Evolutionary conservation across 1,284 basidiomycete species (phyloP).

Genomic region (Meira miltonrushii): DNA sequence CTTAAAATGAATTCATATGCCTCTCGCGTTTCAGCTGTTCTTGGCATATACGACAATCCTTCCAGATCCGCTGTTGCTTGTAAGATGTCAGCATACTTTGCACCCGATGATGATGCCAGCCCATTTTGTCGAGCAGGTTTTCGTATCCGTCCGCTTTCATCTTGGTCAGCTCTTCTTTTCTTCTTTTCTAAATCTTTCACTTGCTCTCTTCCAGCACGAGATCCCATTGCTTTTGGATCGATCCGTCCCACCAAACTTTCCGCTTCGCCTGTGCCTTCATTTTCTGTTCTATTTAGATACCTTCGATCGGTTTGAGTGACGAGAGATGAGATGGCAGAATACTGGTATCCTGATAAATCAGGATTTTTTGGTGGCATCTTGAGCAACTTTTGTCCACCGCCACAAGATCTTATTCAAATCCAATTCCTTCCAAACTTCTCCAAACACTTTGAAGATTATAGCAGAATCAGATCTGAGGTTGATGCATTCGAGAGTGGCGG

Average conservation of each 20-base stretch:
- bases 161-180: constrained; percentile 58
- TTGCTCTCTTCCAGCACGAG: constrained; percentile 72
- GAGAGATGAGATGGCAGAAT: constrained; percentile 48
- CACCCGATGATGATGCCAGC: constrained; percentile 8
- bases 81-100: constrained; percentile 40
- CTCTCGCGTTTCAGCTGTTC: constrained; percentile 87
- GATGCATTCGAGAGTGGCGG: no score
- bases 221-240: constrained; percentile 87
- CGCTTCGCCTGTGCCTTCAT: constrained; percentile 88
- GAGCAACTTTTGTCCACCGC: no score
- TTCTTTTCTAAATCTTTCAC: constrained; percentile 94
- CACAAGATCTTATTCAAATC: no score
- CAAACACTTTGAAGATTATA: no score
- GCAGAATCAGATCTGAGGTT: no score
- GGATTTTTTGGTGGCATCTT: constrained; percentile 48
- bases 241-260: constrained; percentile 89
- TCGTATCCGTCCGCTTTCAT: constrained; percentile 27
- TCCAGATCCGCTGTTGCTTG: constrained; percentile 74
- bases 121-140: constrained; percentile 17
- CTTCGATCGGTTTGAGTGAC: constrained; percentile 46
- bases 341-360: constrained; percentile 51
- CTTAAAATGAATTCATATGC: constrained; percentile 90
- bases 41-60: constrained; percentile 82
- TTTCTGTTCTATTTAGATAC: constrained; percentile 26
- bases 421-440: no score